Conservation (phyloP, 1,284 basidiomycete genomes). For the Pseudozyma sp. region DNA sequence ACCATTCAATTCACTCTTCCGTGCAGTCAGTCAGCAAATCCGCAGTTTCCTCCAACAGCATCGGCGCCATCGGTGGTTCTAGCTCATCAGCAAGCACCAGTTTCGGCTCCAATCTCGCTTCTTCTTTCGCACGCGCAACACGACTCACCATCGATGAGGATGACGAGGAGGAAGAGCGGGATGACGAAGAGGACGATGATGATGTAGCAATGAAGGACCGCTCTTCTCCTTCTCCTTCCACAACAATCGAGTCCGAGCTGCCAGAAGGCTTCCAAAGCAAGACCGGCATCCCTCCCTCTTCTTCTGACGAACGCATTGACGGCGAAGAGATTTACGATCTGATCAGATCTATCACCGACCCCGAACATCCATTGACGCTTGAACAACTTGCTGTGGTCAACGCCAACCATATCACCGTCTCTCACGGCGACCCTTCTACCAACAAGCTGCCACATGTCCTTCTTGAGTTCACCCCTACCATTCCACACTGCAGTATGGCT, state of each 20-base stretch:
- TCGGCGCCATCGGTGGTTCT: constrained; percentile 2
- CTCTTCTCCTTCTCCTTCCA: constrained; percentile 5
- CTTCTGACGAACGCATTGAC: constrained; percentile 50
- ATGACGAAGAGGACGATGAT: constrained; percentile 17
- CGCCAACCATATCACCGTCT: constrained; percentile 83
- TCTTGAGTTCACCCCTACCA: constrained; percentile 81
- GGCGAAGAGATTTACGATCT: constrained; percentile 74
- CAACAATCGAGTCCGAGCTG: constrained; percentile 6
- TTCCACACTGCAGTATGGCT: constrained; percentile 98
- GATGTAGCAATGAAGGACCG: constrained; percentile 20
- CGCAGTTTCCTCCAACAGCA: constrained; percentile 6
- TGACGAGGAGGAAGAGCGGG: constrained; percentile 70
- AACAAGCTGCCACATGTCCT: constrained; percentile 73
- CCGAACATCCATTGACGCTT: constrained; percentile 93
- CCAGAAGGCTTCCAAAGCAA: neutral
- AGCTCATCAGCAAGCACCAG: neutral
- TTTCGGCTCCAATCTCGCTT: constrained; percentile 71
- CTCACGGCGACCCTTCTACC: constrained; percentile 56
- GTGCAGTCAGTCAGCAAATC: constrained; percentile 10
- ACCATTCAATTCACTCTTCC: constrained; percentile 49
- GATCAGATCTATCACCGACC: constrained; percentile 91
- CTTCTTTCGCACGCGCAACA: constrained; percentile 63
- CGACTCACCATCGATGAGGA: constrained; percentile 36
- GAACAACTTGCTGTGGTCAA: constrained; percentile 97
- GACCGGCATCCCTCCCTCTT: neutral